Evolutionary conservation across 257 asterid species (phyloP).

Genomic region (Solanum chilense): DNA sequence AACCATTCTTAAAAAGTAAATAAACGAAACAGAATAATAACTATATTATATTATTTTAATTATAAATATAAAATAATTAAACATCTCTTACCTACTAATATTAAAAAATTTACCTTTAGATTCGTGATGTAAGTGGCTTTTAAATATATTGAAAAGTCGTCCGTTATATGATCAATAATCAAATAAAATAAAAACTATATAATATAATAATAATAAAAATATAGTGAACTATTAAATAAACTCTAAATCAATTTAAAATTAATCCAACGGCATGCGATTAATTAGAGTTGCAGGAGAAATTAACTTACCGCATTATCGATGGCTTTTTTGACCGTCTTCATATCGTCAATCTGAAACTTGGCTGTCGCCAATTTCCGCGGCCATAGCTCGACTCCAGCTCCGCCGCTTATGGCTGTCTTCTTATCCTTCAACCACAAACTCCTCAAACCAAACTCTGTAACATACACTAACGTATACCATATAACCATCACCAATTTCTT

Average conservation of each 20-base stretch:
- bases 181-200: neutral
- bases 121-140: neutral
- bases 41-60: too few relatives aligned
- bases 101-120: neutral
- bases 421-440: conserved; percentile 27
- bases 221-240: neutral
- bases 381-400: conserved; percentile 43
- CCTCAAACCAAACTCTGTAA: conserved; percentile 16
- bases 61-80: too few relatives aligned
- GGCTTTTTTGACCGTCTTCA: conserved; percentile 24
- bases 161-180: too few relatives aligned
- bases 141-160: neutral
- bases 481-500: conserved; percentile 12
- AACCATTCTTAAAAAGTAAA: too few relatives aligned
- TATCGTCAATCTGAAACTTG: conserved; percentile 20
- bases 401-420: conserved; percentile 26
- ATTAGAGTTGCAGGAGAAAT: neutral
- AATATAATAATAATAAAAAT: too few relatives aligned
- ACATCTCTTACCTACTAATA: too few relatives aligned
- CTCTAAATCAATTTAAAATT: neutral
- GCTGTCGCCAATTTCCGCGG: conserved; percentile 34
- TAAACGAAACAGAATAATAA: too few relatives aligned
- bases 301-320: conserved; percentile 13
- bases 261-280: neutral
- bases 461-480: conserved; percentile 21